phyloP scores from a whole-genome alignment of 371 early-diverging fungal species.

The Apophysomyces trapeziformis region DNA sequence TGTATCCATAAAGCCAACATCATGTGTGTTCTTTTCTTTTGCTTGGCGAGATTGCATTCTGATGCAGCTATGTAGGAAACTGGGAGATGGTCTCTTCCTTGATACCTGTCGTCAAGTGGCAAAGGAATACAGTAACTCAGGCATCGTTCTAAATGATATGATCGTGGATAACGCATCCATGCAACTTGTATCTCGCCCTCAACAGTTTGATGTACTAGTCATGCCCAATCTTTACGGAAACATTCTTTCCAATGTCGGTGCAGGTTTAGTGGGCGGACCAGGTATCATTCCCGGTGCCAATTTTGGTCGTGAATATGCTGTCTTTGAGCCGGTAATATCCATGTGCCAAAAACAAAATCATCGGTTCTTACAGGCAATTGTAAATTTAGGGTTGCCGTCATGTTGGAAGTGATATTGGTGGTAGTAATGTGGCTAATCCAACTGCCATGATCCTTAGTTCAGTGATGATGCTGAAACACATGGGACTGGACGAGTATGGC shows the following conservation, averaged over 20 bases:
- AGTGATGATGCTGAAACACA: conserved; percentile 92
- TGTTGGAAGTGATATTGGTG: conserved; percentile 91
- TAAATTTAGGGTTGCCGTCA: conserved; percentile 83
- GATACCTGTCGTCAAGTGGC: conserved; percentile 92
- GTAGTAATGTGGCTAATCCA: conserved; percentile 90
- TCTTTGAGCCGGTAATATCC: conserved; percentile 87
- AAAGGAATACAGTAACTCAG: conserved; percentile 86
- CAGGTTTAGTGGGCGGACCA: conserved; percentile 94
- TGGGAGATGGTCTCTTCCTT: conserved; percentile 96
- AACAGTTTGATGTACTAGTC: conserved; percentile 98
- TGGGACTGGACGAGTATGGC: conserved; percentile 85
- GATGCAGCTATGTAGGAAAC: conserved; percentile 68
- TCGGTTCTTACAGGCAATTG: neutral
- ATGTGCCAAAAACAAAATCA: too few species aligned
- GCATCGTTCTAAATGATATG: conserved; percentile 95
- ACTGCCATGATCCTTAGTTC: conserved; percentile 89
- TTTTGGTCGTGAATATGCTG: conserved; percentile 94
- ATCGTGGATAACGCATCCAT: conserved; percentile 98
- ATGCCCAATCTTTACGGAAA: conserved; percentile 98
- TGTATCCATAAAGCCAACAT: conserved; percentile 99
- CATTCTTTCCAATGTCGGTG: conserved; percentile 96
- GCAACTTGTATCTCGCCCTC: conserved; percentile 96
- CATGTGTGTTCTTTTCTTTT: conserved; percentile 66
- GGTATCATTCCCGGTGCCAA: conserved; percentile 95
- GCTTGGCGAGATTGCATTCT: neutral